Evolutionary conservation across 352 stramenopile species (phyloP).

Genomic region (Pythium vanterpoolii): DNA sequence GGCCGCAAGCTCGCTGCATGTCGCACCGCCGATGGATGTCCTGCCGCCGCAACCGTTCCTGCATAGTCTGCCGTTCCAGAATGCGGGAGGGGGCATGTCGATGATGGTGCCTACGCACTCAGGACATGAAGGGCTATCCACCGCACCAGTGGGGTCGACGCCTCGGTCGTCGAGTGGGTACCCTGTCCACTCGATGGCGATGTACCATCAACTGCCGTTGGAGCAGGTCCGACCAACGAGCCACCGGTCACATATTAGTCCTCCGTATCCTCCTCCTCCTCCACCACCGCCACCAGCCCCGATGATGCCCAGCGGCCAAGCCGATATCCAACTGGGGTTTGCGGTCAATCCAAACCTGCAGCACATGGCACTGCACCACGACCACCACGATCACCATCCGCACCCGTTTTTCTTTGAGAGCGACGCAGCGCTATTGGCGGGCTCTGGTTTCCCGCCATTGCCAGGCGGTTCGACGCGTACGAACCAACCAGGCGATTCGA

Average conservation of each 20-base stretch:
- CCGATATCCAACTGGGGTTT: slow-evolving; percentile 3
- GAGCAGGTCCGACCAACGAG: background rate
- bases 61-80: background rate
- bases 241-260: background rate
- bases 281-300: background rate
- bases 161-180: background rate
- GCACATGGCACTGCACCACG: slow-evolving; percentile 31
- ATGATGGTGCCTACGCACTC: slow-evolving; percentile 2
- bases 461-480: background rate
- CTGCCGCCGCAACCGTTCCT: background rate
- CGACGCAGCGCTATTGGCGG: background rate
- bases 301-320: slow-evolving; percentile 27
- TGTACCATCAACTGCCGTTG: slow-evolving; percentile 3
- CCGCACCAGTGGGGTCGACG: no score
- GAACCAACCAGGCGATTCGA: background rate
- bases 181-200: background rate
- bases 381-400: slow-evolving; percentile 24
- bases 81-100: background rate
- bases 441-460: background rate
- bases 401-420: slow-evolving; percentile 7
- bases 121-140: background rate
- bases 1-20: background rate
- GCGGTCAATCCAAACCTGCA: slow-evolving; percentile 12
- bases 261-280: background rate
- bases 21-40: background rate